Percentiles rank a stretch among this genome's conserved stretches.
These are phyloP conservation scores for Senecio squalidus DNA, from an alignment of 140 eudicot genomes.

Conservation along the genomic window DNA sequence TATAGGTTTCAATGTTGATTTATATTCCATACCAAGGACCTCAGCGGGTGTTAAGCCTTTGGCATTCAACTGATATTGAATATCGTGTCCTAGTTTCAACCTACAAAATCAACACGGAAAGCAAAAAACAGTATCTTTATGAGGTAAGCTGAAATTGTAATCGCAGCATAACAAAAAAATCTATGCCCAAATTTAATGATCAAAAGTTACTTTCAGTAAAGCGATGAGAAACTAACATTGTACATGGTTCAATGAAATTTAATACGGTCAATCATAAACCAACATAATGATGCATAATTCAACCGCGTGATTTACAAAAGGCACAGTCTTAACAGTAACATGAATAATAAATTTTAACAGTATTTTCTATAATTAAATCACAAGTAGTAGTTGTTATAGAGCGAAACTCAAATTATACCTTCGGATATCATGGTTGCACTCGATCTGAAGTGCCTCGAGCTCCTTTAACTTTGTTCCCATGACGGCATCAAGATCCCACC, in stretches of 20 bases:
- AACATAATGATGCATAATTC: no score
- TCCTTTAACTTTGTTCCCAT: constrained; percentile 68
- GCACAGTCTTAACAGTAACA: no score
- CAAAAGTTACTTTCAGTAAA: no score
- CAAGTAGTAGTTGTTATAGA: neutral
- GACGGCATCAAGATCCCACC: constrained; percentile 52
- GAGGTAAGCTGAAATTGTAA: no score
- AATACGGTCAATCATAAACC: no score
- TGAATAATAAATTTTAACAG: no score
- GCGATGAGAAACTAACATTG: no score
- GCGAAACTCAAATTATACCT: constrained; percentile 51
- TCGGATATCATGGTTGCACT: constrained; percentile 69
- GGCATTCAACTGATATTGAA: constrained; percentile 65
- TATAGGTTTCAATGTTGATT: constrained; percentile 58
- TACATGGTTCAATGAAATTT: no score
- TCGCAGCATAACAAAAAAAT: no score
- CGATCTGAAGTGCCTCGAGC: constrained; percentile 59
- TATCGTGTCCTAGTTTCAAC: constrained; percentile 72
- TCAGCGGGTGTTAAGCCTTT: constrained; percentile 68
- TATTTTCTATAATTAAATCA: neutral
- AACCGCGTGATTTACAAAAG: no score
- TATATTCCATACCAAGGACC: constrained; percentile 75
- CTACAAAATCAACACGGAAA: constrained; percentile 41
- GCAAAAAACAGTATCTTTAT: no score
- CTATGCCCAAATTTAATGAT: no score